Base-by-base conservation (phyloP, 257 asterid species). In the Linaria vulgaris region DNA sequence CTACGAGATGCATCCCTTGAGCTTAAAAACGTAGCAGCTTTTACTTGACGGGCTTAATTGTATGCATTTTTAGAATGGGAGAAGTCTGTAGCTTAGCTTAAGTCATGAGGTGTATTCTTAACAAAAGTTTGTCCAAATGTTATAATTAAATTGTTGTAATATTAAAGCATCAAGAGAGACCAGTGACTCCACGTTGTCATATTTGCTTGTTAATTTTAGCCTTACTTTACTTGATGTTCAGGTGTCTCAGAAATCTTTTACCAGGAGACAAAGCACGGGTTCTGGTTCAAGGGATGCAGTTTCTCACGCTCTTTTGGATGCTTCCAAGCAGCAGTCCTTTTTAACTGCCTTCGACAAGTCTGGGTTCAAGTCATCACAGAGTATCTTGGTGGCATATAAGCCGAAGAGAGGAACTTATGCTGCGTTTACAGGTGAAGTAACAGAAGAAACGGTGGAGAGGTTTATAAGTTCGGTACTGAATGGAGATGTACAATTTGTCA, bases 211-310 rank as follows among this genome's bases (percentile, higher is more conserved):
- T 34, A 1, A 7, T 34, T 34, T 34, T 3, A 1, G 10, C 10
- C 23, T 51, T 25, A 22, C 9, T 20, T 39, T 59, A 8, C 39
- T 52, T 64, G 63, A 47, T 17, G 50, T 67, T 24, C 49, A 92
- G 98, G 91, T 82, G 15, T 87, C 97, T 23, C 91, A 83, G 70
- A 92, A 87, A 74, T 85, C 99, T 17, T 69, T 83, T 62, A 76
- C 83, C 6, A 83, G 99, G 61, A 72, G 80, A 47, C 85, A 56
- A 52, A 73, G 63, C 45, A 17, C 38, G 17, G 75, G 81, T 3
- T 79, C 74, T 24, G 79, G 86, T 20, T 54, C 84, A 0, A 82
- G 69, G 62, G 90, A 85, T 56, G 54, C 86, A 15, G 74, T 92
- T 59, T 79, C 95, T 0, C 89, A 92, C 22, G 82, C 91, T 38